Evolutionary conservation across 192 early-diverging fungal genomes (phyloP), one percentile per base, ranked within the genome.

Genomic region (Gonapodya sp.): DNA sequence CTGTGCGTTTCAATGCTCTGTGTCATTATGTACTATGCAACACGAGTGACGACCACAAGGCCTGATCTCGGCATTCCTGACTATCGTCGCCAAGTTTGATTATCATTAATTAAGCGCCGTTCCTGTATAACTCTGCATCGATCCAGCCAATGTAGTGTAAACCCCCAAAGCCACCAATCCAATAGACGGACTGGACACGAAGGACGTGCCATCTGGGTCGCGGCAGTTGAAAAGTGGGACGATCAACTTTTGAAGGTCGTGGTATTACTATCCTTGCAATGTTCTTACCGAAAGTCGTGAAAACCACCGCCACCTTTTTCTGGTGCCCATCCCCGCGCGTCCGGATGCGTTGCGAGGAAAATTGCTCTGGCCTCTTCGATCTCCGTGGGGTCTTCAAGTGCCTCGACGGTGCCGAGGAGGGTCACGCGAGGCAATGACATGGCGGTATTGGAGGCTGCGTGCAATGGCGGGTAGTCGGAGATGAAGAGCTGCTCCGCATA

Each of bases 121-220:
- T 73, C 31, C 83, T 82, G 78, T 88, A 88, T 0, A 84, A 80
- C 0, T 82, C 80, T 1, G 81, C 72, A 80, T 86, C 84, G 73
- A 89, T 83, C 87, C 87, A 89, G 34, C 89, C 89, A 80, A 89
- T 88, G 72, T 88, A 87, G 34, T 88, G 89, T 18, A 86, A 81
- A 1, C 81, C 85, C 31, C 89, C 89, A 78, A 88, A 89, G 0
- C 89, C 89, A 1, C 89, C 89, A 36, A 89, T 79, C 82, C 87
- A 88, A 73, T 89, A 89, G 34, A 89, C 81, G 2, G 81, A 79
- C 30, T 84, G 36, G 0, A 88, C 84, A 18, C 84, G 80, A 2
- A 89, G 36, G 35, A 78, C 74, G 79, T 89, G 46, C 46, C 46
- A 64, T 24, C 46, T 64, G 24, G 46, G 8, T n/a, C n/a, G n/a